These are phyloP conservation scores for Volvox reticuliferus DNA, from an alignment of 139 green algal genomes.

Conservation along the genomic window DNA sequence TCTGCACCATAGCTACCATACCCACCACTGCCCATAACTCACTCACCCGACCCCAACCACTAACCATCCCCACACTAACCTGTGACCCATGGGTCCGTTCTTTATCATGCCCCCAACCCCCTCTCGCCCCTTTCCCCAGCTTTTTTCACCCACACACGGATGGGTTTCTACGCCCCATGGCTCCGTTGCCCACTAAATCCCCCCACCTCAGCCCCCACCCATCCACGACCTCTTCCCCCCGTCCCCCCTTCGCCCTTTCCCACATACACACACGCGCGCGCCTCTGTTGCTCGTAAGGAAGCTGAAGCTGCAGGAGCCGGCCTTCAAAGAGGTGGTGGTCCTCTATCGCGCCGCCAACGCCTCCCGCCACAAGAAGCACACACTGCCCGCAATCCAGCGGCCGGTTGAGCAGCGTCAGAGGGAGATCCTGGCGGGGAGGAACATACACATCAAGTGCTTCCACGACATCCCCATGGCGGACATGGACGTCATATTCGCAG, in stretches of 20 bases:
- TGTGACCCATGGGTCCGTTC: too few relatives aligned
- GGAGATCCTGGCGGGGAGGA: slow-evolving; percentile 61
- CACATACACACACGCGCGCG: neutral
- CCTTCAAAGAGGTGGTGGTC: slow-evolving; percentile 81
- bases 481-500: slow-evolving; percentile 86
- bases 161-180: too few relatives aligned
- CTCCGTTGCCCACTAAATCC: too few relatives aligned
- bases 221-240: neutral
- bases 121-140: too few relatives aligned
- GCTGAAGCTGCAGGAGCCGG: slow-evolving; percentile 77
- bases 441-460: slow-evolving; percentile 86
- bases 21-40: too few relatives aligned
- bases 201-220: neutral
- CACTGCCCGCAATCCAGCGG: slow-evolving; percentile 35
- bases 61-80: too few relatives aligned
- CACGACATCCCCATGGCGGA: slow-evolving; percentile 85
- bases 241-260: neutral
- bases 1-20: too few relatives aligned
- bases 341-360: slow-evolving; percentile 69
- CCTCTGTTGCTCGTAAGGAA: slow-evolving; percentile 14
- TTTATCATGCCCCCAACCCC: too few relatives aligned
- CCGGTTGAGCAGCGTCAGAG: slow-evolving; percentile 29
- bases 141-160: too few relatives aligned
- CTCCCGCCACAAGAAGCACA: neutral
- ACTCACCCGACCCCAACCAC: too few relatives aligned